Base-by-base conservation (phyloP, 2,329 filamentous ascomycete genomes). In the Furcasterigmium sp. region DNA sequence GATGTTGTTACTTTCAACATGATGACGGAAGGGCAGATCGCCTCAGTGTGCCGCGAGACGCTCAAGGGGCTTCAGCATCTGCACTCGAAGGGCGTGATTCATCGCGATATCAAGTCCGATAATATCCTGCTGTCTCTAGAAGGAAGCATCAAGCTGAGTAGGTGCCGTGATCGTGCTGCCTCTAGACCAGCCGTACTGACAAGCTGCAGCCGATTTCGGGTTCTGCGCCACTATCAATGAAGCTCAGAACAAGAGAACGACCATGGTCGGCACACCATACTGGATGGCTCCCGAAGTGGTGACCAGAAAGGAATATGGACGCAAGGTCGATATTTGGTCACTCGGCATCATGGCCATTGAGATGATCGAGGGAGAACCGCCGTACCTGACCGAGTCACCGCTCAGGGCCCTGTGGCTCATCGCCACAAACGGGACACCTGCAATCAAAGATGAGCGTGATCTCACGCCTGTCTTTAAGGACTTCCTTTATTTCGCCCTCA, bases 281-380 rank as follows among this genome's bases (percentile, higher is more conserved):
- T 98, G 93, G 93, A 98, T 98, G 93, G 93, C 93, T 2, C 93
- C 93, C 4, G 93, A 98, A 67, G 91, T 98, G 18, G 93, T 98
- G 21, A 97, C 90, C 7, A 78, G 91, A 34, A 97, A 97, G 65
- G 93, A 97, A 67, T 98, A 98, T 65, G 93, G 93, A 52, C 85
- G 91, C 50, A 98, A 97, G 67, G 91, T 98, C 43, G 93, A 98
- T 60, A 96, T 98, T 54, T 98, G 93, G 93, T 95, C 88, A 46
- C 72, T 98, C 36, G 93, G 93, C 46, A 98, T 98, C 68, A 97
- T 98, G 93, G 90, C 93, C 8, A 97, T 98, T 57, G 93, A 98
- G 67, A 98, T 98, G 93, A 95, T 98, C 52, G 93, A 97, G 68
- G 93, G 91, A 61, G 93, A 97, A 64, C 93, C 93, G 11, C 93